Conservation (phyloP, 768 basidiomycete genomes). For the Xanthoconium purpureum region DNA sequence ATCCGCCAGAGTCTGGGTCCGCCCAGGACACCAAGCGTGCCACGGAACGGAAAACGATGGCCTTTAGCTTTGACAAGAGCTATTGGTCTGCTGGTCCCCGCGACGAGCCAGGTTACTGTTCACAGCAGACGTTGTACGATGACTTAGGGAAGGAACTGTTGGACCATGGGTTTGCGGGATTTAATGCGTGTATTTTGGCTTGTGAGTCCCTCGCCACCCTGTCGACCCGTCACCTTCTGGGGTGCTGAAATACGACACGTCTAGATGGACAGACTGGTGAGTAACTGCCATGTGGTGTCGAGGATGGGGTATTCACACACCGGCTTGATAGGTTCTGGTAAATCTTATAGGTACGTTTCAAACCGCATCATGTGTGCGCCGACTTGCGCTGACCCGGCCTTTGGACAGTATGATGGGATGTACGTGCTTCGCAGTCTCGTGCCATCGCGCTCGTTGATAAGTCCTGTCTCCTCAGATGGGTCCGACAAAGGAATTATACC, state of each 20-base stretch:
- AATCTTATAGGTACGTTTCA: slow-evolving; percentile 77
- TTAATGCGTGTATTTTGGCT: slow-evolving; percentile 98
- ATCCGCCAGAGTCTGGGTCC: slow-evolving; percentile 81
- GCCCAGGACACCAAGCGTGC: slow-evolving; percentile 72
- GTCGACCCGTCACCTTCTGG: neutral
- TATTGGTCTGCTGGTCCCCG: slow-evolving; percentile 94
- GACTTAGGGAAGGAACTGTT: slow-evolving; percentile 92
- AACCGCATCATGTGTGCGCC: neutral
- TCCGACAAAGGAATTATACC: slow-evolving; percentile 97
- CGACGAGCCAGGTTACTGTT: slow-evolving; percentile 88
- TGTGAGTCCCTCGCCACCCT: slow-evolving; percentile 60
- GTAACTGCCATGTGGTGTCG: slow-evolving; percentile 22
- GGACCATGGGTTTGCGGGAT: slow-evolving; percentile 93
- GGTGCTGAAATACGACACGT: neutral
- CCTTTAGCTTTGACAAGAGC: slow-evolving; percentile 94
- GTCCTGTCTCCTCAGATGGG: slow-evolving; percentile 57
- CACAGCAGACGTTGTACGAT: slow-evolving; percentile 91
- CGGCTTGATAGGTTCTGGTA: slow-evolving; percentile 67
- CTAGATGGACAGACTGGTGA: slow-evolving; percentile 83
- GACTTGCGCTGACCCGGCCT: slow-evolving; percentile 6
- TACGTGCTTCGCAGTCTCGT: slow-evolving; percentile 42
- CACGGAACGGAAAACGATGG: slow-evolving; percentile 84
- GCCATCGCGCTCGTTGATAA: slow-evolving; percentile 3
- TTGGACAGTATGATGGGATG: slow-evolving; percentile 88
- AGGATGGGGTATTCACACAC: slow-evolving; percentile 3